Evolutionary conservation across 2,329 filamentous ascomycete genomes (phyloP).

Genomic region (Ascomycota sp.): DNA sequence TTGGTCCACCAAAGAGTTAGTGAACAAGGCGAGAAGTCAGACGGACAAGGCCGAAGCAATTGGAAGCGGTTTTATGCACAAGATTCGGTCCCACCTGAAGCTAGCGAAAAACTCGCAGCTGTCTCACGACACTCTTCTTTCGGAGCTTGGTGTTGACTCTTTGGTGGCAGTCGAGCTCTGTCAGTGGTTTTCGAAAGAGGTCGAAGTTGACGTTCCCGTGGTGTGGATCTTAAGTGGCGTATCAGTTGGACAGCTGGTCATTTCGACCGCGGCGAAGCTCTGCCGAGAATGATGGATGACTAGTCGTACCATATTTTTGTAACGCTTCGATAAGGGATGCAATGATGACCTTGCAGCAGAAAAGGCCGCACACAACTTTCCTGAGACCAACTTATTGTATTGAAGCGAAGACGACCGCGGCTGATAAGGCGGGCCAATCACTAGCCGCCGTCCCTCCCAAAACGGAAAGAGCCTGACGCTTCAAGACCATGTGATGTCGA

Average conservation of each 20-base stretch:
- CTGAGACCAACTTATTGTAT: too few relatives aligned
- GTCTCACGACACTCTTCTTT: background rate
- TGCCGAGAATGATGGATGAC: too few relatives aligned
- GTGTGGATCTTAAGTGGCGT: background rate
- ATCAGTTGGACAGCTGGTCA: background rate
- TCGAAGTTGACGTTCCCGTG: conserved; percentile 7
- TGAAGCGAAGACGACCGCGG: too few relatives aligned
- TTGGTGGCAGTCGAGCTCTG: conserved; percentile 16
- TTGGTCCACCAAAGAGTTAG: background rate
- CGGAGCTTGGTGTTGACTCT: conserved; percentile 18
- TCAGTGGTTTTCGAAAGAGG: background rate
- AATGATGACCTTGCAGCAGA: too few relatives aligned
- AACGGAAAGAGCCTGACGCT: too few relatives aligned
- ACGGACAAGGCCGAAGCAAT: background rate
- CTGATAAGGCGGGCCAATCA: too few relatives aligned
- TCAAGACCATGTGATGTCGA: too few relatives aligned
- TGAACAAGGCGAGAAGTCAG: background rate
- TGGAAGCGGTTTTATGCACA: background rate
- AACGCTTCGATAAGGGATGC: too few relatives aligned
- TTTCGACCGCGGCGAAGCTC: too few relatives aligned
- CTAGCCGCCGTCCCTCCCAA: too few relatives aligned
- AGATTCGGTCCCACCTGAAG: background rate
- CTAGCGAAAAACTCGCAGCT: background rate
- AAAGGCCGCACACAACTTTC: too few relatives aligned
- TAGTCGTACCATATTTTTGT: too few relatives aligned